A percentile compares a stretch with the other conserved stretches of the same genome.
Conservation (phyloP, 768 basidiomycete genomes). For the Hemileccinum rubropunctum region DNA sequence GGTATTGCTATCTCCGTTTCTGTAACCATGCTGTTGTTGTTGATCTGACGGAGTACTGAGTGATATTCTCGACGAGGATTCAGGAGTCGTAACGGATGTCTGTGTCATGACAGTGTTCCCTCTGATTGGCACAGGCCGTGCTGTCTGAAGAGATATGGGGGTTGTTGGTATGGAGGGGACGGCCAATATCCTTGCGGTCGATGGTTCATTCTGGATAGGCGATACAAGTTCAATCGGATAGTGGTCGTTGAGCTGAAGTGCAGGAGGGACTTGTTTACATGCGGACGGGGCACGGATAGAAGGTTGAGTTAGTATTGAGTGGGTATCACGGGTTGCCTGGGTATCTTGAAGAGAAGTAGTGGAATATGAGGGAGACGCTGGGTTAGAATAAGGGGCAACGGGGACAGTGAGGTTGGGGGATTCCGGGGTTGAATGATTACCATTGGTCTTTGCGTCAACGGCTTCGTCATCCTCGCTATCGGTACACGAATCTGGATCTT, state of each 20-base stretch:
- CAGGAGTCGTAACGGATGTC: neutral
- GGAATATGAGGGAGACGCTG: conserved; percentile 28
- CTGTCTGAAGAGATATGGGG: conserved; percentile 25
- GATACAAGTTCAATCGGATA: conserved; percentile 19
- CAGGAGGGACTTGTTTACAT: conserved; percentile 25
- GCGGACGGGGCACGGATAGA: conserved; percentile 5
- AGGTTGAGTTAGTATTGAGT: conserved; percentile 9
- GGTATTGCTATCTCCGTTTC: conserved; percentile 24
- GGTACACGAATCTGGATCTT: conserved; percentile 29
- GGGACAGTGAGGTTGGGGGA: conserved; percentile 25
- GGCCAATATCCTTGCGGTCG: conserved; percentile 40
- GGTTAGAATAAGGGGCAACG: neutral
- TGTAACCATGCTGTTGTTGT: conserved; percentile 16
- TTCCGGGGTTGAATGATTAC: conserved; percentile 5
- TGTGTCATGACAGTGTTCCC: conserved; percentile 10
- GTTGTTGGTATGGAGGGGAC: conserved; percentile 58
- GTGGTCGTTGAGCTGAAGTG: conserved; percentile 27
- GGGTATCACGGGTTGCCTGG: conserved; percentile 26
- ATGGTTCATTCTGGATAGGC: conserved; percentile 7
- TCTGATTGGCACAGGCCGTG: conserved; percentile 15
- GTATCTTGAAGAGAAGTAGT: conserved; percentile 39
- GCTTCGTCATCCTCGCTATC: conserved; percentile 34
- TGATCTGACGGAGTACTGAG: conserved; percentile 30
- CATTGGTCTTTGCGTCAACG: conserved; percentile 20
- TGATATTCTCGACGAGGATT: conserved; percentile 25